A percentile compares a stretch with the other conserved stretches of the same genome.
Conservation (phyloP, 805 yeast genomes). For the Ogataea degrootiae region DNA sequence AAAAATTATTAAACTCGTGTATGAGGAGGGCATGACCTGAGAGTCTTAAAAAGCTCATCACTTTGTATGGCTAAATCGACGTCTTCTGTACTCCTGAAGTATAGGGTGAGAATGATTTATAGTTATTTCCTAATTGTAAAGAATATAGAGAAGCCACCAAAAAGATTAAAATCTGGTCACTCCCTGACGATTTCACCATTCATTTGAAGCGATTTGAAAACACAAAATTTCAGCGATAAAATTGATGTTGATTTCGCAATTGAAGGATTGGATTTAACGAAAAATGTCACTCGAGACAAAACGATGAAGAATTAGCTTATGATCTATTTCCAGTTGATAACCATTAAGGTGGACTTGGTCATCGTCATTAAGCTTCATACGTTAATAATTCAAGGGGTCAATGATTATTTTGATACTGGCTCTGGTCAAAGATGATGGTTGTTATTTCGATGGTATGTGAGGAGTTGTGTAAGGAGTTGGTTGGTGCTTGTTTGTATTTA, state of each 20-base stretch:
- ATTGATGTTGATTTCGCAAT: constrained; percentile 88
- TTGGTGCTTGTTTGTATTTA: too few relatives aligned
- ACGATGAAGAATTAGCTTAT: constrained; percentile 45
- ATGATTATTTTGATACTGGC: constrained; percentile 25
- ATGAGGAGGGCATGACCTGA: too few relatives aligned
- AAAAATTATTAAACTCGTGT: too few relatives aligned
- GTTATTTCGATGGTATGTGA: too few relatives aligned
- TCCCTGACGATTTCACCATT: constrained; percentile 85
- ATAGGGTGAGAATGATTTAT: constrained; percentile 80
- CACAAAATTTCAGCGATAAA: constrained; percentile 81
- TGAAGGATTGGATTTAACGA: constrained; percentile 67
- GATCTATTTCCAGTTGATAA: constrained; percentile 92
- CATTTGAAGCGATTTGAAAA: constrained; percentile 87
- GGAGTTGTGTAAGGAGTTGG: too few relatives aligned
- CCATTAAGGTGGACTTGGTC: constrained; percentile 94
- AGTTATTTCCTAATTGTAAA: constrained; percentile 90
- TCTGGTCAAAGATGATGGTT: too few relatives aligned
- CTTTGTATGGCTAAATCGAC: constrained; percentile 69
- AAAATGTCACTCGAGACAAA: constrained; percentile 41
- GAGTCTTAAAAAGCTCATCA: constrained; percentile 27
- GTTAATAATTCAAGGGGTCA: constrained; percentile 65
- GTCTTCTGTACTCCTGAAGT: constrained; percentile 78
- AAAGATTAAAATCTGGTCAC: constrained; percentile 86
- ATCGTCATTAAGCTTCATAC: constrained; percentile 94
- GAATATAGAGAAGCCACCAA: constrained; percentile 89